Conservation (phyloP, 176 grass and related monocot species). For the Triticum dicoccoides region DNA sequence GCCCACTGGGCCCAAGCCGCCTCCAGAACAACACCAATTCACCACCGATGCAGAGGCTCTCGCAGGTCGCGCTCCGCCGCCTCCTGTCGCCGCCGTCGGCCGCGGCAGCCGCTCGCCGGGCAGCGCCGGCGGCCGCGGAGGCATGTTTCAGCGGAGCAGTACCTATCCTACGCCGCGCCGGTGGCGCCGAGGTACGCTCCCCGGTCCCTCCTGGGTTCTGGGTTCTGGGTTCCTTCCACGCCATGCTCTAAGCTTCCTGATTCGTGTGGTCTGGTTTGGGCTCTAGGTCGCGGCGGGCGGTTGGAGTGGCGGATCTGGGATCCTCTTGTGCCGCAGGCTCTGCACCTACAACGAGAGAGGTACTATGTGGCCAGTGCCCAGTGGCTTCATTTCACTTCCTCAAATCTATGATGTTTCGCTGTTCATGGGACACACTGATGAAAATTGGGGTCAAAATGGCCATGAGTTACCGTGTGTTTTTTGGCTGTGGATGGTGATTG, state of each 20-base stretch:
- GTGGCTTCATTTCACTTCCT: background rate
- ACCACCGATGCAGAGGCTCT: conserved; percentile 39
- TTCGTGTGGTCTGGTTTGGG: conserved; percentile 16
- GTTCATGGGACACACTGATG: background rate
- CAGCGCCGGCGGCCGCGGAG: background rate
- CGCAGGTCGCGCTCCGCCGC: conserved; percentile 38
- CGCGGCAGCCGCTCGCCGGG: conserved; percentile 4
- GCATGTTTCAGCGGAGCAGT: background rate
- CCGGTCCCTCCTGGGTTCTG: background rate
- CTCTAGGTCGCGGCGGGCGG: conserved; percentile 20
- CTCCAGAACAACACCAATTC: background rate
- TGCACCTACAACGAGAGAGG: conserved; percentile 58
- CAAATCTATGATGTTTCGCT: background rate
- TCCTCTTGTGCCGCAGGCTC: conserved; percentile 32
- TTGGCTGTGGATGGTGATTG: background rate
- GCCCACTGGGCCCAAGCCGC: conserved; percentile 25
- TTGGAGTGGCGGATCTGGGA: conserved; percentile 18
- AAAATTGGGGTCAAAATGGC: background rate
- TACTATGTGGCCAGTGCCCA: background rate
- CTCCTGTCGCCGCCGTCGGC: conserved; percentile 25
- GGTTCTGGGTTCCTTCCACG: background rate
- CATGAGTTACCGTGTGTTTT: background rate
- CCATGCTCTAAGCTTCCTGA: conserved; percentile 13
- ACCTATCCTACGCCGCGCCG: background rate
- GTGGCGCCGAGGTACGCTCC: background rate